phyloP scores from a whole-genome alignment of 352 stramenopile genomes.

The Pythium vanterpoolii region DNA sequence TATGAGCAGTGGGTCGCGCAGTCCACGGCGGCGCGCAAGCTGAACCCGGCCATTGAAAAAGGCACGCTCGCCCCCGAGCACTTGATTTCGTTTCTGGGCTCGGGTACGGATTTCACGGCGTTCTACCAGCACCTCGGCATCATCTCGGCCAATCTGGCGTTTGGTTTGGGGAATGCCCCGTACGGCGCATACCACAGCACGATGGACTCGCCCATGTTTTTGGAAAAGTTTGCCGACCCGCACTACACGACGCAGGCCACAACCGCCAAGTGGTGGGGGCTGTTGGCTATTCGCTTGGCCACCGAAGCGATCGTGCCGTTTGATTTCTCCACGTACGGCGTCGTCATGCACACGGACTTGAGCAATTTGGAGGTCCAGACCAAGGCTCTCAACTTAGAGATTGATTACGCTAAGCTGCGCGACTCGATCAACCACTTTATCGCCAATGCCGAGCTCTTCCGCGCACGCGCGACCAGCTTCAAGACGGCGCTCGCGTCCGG shows the following conservation, averaged over 20 bases:
- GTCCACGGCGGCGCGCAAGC: background rate
- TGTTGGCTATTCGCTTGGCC: slow-evolving; percentile 36
- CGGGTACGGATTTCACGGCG: slow-evolving; percentile 74
- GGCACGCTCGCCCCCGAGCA: slow-evolving; percentile 44
- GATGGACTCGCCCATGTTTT: slow-evolving; percentile 66
- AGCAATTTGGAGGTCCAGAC: slow-evolving; percentile 6
- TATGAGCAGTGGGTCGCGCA: slow-evolving; percentile 42
- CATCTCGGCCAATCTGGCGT: slow-evolving; percentile 71
- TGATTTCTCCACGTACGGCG: slow-evolving; percentile 23
- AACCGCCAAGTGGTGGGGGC: slow-evolving; percentile 34
- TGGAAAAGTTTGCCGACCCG: slow-evolving; percentile 47
- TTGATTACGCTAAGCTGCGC: slow-evolving; percentile 6
- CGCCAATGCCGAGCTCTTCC: background rate
- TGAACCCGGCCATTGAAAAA: slow-evolving; percentile 17
- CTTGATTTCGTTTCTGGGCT: slow-evolving; percentile 57
- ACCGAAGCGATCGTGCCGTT: slow-evolving; percentile 18
- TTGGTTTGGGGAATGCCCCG: slow-evolving; percentile 23
- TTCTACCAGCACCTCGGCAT: slow-evolving; percentile 89
- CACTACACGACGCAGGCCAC: slow-evolving; percentile 33
- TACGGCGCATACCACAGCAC: slow-evolving; percentile 82
- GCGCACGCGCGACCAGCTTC: background rate
- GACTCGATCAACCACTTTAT: slow-evolving; percentile 7
- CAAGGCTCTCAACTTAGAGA: slow-evolving; percentile 1
- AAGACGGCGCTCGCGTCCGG: background rate
- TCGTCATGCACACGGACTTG: slow-evolving; percentile 30